These are phyloP conservation scores for Coniosporium apollinis DNA, from an alignment of 495 filamentous ascomycete species.

Conservation along the genomic window DNA sequence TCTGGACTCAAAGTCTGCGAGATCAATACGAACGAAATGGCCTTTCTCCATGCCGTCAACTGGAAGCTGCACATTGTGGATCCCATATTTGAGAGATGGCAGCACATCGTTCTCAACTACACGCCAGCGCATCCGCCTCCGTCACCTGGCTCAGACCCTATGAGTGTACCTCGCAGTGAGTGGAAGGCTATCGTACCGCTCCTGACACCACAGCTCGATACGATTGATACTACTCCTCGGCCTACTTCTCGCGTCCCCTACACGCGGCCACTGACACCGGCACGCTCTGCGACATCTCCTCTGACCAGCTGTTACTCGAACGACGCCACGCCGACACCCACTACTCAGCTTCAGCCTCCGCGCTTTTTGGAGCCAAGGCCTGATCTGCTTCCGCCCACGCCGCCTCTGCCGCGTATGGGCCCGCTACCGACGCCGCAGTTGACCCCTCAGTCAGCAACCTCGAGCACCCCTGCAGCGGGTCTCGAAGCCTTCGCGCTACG, in stretches of 20 bases:
- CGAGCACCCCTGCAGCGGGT: constrained; percentile 86
- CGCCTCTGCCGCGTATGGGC: constrained; percentile 38
- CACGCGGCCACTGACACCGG: constrained; percentile 8
- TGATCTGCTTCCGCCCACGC: constrained; percentile 20
- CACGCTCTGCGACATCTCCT: constrained; percentile 4
- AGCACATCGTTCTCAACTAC: constrained; percentile 74
- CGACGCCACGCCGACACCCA: constrained; percentile 22
- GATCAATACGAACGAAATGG: constrained; percentile 93
- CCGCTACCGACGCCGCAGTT: constrained; percentile 64
- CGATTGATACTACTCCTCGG: too few relatives aligned
- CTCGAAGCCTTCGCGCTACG: constrained; percentile 34
- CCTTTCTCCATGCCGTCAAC: constrained; percentile 74
- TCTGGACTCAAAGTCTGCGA: constrained; percentile 77
- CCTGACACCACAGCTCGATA: constrained; percentile 60
- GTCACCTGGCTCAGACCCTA: constrained; percentile 32
- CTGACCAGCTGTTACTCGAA: constrained; percentile 1
- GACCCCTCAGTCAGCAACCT: constrained; percentile 58
- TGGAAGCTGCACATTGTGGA: constrained; percentile 93
- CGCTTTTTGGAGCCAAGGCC: constrained; percentile 22
- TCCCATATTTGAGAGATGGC: constrained; percentile 75
- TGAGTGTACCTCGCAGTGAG: constrained; percentile 31
- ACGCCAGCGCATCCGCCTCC: constrained; percentile 49
- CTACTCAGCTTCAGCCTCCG: constrained; percentile 12
- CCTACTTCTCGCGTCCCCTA: too few relatives aligned
- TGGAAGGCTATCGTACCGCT: constrained; percentile 66